A percentile compares a stretch with the other conserved stretches of the same genome.
phyloP scores from a whole-genome alignment of 345 rosid genomes.

The Gossypium turneri region DNA sequence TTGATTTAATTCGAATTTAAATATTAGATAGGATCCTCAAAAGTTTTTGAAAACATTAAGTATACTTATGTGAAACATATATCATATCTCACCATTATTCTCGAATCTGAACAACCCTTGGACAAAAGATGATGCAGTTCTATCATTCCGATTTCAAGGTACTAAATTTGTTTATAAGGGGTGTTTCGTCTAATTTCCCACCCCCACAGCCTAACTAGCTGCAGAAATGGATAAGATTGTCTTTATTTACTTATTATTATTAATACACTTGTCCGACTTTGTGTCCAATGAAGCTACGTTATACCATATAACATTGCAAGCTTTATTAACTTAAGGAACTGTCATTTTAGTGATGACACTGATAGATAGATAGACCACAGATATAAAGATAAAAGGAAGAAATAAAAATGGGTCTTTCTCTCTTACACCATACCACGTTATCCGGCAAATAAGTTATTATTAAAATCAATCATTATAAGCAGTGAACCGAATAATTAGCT shows the following conservation, averaged over 20 bases:
- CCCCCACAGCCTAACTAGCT: conserved; percentile 4
- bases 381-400: neutral
- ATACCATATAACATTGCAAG: neutral
- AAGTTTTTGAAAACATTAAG: no score
- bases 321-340: neutral
- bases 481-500: no score
- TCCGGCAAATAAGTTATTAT: no score
- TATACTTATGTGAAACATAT: no score
- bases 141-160: neutral
- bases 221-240: conserved; percentile 16
- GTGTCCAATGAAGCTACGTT: neutral
- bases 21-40: no score
- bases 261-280: conserved; percentile 1
- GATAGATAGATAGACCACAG: neutral
- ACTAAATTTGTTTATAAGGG: neutral
- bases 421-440: neutral
- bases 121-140: conserved; percentile 13
- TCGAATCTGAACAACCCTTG: neutral
- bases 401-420: neutral
- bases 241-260: neutral
- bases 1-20: no score
- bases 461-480: no score
- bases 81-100: no score
- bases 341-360: neutral
- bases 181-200: neutral